Base-by-base conservation (phyloP, 1,139 yeast genomes). In the Zygosaccharomyces sapae region DNA sequence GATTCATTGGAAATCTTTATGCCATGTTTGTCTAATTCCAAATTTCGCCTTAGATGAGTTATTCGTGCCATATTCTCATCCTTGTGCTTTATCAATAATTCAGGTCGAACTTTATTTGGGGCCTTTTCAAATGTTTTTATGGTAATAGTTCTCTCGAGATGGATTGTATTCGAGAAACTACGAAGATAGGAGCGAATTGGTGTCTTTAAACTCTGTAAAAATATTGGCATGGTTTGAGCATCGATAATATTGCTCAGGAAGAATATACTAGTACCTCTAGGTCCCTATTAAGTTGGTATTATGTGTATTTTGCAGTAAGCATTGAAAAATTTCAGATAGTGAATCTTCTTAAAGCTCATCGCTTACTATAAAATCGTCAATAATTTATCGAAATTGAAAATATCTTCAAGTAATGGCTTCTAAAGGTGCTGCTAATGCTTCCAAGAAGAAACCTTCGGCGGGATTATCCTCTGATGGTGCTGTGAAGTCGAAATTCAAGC, bases 401-500 rank as follows among this genome's bases (percentile, higher is more conserved):
- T n/a, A 22, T 3, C 18, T 5, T 8, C 9, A 22, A 4, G 18
- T 2, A 24, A 62, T 62, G 67, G 59, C 65, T 16, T 61, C 66
- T 7, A 63, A 62, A 48, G 38, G 64, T 13, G 50, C 56, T 36
- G 46, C 57, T 5, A 33, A 48, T 12, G 41, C 61, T 29, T 49
- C 64, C 0, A 65, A 63, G 51, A 67, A 68, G 55, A 62, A 61
- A 45, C 43, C 50, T 6, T 20, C 58, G 0, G 33, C 58, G 3
- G 50, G 52, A 7, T 46, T 57, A 2, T 33, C 58, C 12, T 41
- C 55, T 4, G 52, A 59, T 3, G 38, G 53, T 16, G 48, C 50
- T 16, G 55, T 57, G 41, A 38, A 52, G 19, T 40, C 64, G 53
- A 78, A 76, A 45, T 53, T 66, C 30, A 70, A 68, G 47, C 43